phyloP scores from a whole-genome alignment of 192 early-diverging fungal genomes.

The Coemansia erecta region DNA sequence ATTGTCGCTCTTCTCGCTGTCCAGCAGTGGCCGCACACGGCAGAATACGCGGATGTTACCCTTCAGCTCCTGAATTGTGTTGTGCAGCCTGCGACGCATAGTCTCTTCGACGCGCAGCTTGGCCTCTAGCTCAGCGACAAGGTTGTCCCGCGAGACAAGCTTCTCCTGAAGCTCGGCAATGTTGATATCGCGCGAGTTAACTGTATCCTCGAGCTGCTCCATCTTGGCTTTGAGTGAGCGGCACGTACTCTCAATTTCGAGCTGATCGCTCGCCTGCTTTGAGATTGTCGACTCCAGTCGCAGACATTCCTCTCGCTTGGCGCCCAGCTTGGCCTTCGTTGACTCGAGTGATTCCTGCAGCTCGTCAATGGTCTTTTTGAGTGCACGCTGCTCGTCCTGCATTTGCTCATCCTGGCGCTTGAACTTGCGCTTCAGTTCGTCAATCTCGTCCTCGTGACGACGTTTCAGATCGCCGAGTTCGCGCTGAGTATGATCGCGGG shows the following conservation, averaged over 20 bases:
- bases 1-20: constrained; percentile 17
- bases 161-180: constrained; percentile 54
- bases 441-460: constrained; percentile 25
- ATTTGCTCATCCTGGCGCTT: constrained; percentile 22
- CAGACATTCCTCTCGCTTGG: constrained; percentile 32
- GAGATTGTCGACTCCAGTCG: constrained; percentile 41
- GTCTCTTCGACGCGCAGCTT: constrained; percentile 75
- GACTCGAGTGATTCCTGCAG: constrained; percentile 36
- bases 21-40: constrained; percentile 76
- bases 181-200: constrained; percentile 46
- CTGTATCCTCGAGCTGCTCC: constrained; percentile 32
- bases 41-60: constrained; percentile 99
- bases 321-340: constrained; percentile 19
- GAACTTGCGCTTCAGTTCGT: constrained; percentile 33
- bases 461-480: constrained; percentile 20
- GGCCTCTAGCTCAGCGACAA: constrained; percentile 55
- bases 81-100: constrained; percentile 81
- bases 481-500: constrained; percentile 10
- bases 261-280: constrained; percentile 41
- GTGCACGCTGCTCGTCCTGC: constrained; percentile 50
- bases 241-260: constrained; percentile 42
- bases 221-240: constrained; percentile 36
- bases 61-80: constrained; percentile 89
- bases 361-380: constrained; percentile 28
- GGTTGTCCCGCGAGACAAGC: constrained; percentile 35